Conservation (phyloP, 1,284 basidiomycete species). For the Macrocystidia cucumis region DNA sequence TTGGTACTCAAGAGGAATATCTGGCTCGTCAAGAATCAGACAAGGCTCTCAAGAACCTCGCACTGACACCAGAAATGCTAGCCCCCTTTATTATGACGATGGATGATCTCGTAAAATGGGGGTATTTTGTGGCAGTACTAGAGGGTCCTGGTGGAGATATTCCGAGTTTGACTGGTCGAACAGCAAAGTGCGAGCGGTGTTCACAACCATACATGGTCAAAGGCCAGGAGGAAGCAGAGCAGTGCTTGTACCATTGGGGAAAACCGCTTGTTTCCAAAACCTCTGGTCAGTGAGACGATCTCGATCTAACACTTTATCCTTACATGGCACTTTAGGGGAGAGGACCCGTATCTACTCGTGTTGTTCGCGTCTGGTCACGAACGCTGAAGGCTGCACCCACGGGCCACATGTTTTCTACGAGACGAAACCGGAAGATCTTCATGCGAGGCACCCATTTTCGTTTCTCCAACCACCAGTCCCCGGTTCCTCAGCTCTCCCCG, state of each 20-base stretch:
- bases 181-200: slow-evolving; percentile 76
- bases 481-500: slow-evolving; percentile 45
- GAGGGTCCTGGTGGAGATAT: slow-evolving; percentile 47
- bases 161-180: slow-evolving; percentile 62
- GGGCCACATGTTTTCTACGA: slow-evolving; percentile 79
- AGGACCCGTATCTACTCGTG: slow-evolving; percentile 59
- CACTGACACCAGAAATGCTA: slow-evolving; percentile 49
- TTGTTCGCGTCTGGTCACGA: slow-evolving; percentile 49
- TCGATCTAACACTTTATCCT: slow-evolving; percentile 10
- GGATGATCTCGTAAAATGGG: slow-evolving; percentile 58
- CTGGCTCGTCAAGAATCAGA: slow-evolving; percentile 48
- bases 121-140: slow-evolving; percentile 69
- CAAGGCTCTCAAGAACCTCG: slow-evolving; percentile 49
- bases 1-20: slow-evolving; percentile 75
- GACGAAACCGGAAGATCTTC: slow-evolving; percentile 58
- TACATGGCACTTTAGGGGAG: slow-evolving; percentile 40
- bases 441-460: slow-evolving; percentile 70
- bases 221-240: slow-evolving; percentile 43
- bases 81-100: slow-evolving; percentile 48
- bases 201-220: slow-evolving; percentile 60
- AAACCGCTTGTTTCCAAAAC: slow-evolving; percentile 48
- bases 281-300: slow-evolving; percentile 40
- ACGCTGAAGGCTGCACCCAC: slow-evolving; percentile 55
- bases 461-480: slow-evolving; percentile 28
- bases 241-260: slow-evolving; percentile 84